Evolutionary conservation across 352 stramenopile species (phyloP).

Genomic region (Phytophthora vignae): DNA sequence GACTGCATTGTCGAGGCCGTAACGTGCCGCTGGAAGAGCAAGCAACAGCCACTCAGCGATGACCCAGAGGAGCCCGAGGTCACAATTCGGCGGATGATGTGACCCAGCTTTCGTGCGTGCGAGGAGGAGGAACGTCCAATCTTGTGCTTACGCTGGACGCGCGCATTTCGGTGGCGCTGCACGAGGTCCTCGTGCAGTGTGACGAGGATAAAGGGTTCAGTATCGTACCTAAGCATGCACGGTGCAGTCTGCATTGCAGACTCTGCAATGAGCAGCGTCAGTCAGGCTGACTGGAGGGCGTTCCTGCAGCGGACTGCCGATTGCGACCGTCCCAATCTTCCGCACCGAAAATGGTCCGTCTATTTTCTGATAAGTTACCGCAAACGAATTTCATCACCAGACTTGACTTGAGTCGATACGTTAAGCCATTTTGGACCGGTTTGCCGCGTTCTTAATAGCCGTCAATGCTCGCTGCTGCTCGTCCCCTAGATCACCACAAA

Average conservation of each 20-base stretch:
- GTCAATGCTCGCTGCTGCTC: too few relatives aligned
- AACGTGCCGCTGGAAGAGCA: not conserved
- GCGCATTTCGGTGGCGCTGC: not conserved
- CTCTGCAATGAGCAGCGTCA: not conserved
- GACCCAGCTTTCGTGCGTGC: conserved; percentile 13
- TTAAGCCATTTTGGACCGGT: too few relatives aligned
- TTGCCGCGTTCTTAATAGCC: too few relatives aligned
- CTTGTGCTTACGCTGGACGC: not conserved
- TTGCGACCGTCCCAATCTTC: too few relatives aligned
- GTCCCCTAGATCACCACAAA: too few relatives aligned
- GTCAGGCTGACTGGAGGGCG: not conserved
- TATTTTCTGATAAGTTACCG: conserved; percentile 6
- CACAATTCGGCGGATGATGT: conserved; percentile 1
- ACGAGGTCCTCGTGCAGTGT: too few relatives aligned
- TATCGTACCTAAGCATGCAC: too few relatives aligned
- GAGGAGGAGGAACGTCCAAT: not conserved
- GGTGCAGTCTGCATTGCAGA: not conserved
- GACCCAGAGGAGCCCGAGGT: not conserved
- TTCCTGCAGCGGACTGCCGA: too few relatives aligned
- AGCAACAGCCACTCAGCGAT: not conserved
- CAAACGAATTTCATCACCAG: too few relatives aligned
- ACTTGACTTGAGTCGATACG: too few relatives aligned
- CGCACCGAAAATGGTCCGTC: not conserved
- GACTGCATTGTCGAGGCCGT: conserved; percentile 9
- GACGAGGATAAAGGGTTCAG: too few relatives aligned